Conservation (phyloP, 352 stramenopile species). For the Phytophthora multivora region DNA sequence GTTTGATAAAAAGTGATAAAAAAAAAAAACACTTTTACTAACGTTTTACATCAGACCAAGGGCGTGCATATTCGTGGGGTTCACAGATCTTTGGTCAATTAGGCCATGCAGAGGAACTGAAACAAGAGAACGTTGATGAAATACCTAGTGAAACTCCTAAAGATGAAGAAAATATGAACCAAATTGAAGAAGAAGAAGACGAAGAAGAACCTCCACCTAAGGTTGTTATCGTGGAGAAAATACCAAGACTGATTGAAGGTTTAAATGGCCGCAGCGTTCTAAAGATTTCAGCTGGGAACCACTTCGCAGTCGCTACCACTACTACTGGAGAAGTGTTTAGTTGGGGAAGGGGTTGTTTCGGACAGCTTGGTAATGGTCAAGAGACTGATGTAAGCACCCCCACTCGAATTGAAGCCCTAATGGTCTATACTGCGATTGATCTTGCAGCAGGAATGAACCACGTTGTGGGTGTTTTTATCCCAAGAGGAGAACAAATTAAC, state of each 20-base stretch:
- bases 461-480: slow-evolving; percentile 50
- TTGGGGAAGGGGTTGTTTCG: slow-evolving; percentile 64
- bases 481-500: slow-evolving; percentile 5
- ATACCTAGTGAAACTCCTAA: neutral
- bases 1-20: neutral
- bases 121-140: neutral
- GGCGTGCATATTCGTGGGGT: slow-evolving; percentile 64
- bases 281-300: slow-evolving; percentile 63
- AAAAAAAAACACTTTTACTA: too few relatives aligned
- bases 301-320: slow-evolving; percentile 64
- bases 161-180: slow-evolving; percentile 3
- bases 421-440: slow-evolving; percentile 40
- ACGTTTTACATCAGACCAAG: slow-evolving; percentile 30
- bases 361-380: slow-evolving; percentile 62
- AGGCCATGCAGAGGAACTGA: slow-evolving; percentile 39
- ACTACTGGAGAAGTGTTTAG: slow-evolving; percentile 45
- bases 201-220: slow-evolving; percentile 1
- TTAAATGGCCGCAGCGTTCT: slow-evolving; percentile 30
- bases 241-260: slow-evolving; percentile 20
- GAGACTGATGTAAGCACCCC: slow-evolving; percentile 19
- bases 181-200: slow-evolving; percentile 16
- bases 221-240: slow-evolving; percentile 29
- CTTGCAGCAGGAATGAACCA: slow-evolving; percentile 59
- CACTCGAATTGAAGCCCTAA: slow-evolving; percentile 30
- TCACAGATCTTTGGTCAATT: slow-evolving; percentile 60